Percentiles rank a stretch among this genome's conserved stretches.
These are phyloP conservation scores for Cytospora chrysosperma DNA, from an alignment of 2,329 filamentous ascomycete genomes.

Conservation along the genomic window DNA sequence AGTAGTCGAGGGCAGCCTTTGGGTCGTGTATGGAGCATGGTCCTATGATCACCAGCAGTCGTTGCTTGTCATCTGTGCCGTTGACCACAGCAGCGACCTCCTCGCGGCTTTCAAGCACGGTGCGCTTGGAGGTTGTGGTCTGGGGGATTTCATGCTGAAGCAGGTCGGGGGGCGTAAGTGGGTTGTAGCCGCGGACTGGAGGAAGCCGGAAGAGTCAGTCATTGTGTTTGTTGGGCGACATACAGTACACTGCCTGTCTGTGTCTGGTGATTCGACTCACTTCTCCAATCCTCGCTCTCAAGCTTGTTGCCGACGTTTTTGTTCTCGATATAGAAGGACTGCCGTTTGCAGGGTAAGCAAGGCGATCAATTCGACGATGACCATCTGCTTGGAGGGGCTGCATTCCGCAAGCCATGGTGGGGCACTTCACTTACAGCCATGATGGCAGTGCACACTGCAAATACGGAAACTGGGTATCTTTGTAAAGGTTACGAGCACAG, in stretches of 20 bases:
- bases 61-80: constrained; percentile 51
- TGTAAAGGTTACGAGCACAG: not conserved
- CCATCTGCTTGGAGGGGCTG: not conserved
- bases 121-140: constrained; percentile 55
- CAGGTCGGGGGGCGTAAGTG: constrained; percentile 86
- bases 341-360: constrained; percentile 30
- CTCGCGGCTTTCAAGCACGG: constrained; percentile 60
- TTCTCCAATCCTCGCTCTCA: constrained; percentile 78
- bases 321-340: constrained; percentile 74
- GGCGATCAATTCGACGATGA: not conserved
- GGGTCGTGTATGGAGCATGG: constrained; percentile 98
- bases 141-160: constrained; percentile 88
- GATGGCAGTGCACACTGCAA: constrained; percentile 18
- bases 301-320: constrained; percentile 73
- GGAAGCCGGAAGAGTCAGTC: constrained; percentile 28
- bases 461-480: constrained; percentile 4
- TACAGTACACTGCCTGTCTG: constrained; percentile 12
- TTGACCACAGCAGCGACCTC: constrained; percentile 70
- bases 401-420: constrained; percentile 3
- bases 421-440: constrained; percentile 37
- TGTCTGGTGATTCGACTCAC: constrained; percentile 49
- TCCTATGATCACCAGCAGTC: constrained; percentile 75
- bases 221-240: constrained; percentile 1
- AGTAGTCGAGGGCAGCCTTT: constrained; percentile 86
- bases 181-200: constrained; percentile 86